Evolutionary conservation across 2,329 filamentous ascomycete species (phyloP), one percentile per base, ranked within the genome.

Genomic region (Colletotrichum agaves): DNA sequence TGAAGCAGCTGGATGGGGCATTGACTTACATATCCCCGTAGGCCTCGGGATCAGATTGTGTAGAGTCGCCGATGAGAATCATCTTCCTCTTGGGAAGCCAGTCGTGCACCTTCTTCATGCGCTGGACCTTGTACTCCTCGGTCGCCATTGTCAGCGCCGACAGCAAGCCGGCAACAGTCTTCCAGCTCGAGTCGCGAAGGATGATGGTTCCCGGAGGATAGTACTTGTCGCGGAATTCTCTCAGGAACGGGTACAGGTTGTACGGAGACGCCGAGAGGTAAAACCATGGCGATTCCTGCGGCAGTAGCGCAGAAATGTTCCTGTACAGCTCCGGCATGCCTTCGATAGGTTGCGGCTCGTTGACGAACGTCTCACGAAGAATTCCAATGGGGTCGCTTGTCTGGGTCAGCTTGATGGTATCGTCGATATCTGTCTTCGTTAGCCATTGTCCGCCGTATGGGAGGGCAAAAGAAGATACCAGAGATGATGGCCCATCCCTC

Each of bases 201-300:
- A 98, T 88, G 70, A 98, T 85, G 23, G 93, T 93, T 11, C 95
- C 95, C 3, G 85, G 86, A 0, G 91, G 92, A 75, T 90, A 98
- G 78, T 91, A 81, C 2, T 84, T 76, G 61, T 90, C 81, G 39
- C 93, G 85, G 79, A 98, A 98, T 1, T 84, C 78, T 63, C 87
- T 90, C 23, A 98, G 85, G 79, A 98, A 96, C 0, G 93, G 91
- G 75, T 98, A 98, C 10, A 98, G 87, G 73, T 97, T 97, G 82
- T 98, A 98, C 0, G 95, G 95, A 0, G 94, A 97, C 0, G 95
- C 94, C 0, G 93, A 97, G 52, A 98, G 87, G 78, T 98, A 98
- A 83, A 97, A 97, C 86, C 93, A 97, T 0, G 93, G 87, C 1
- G 93, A 91, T 8, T 85, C 83, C 8, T 85, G 75, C 1, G 83